A percentile compares a stretch with the other conserved stretches of the same genome.
phyloP scores from a whole-genome alignment of 2,329 filamentous ascomycete species.

The Fusarium begoniae region DNA sequence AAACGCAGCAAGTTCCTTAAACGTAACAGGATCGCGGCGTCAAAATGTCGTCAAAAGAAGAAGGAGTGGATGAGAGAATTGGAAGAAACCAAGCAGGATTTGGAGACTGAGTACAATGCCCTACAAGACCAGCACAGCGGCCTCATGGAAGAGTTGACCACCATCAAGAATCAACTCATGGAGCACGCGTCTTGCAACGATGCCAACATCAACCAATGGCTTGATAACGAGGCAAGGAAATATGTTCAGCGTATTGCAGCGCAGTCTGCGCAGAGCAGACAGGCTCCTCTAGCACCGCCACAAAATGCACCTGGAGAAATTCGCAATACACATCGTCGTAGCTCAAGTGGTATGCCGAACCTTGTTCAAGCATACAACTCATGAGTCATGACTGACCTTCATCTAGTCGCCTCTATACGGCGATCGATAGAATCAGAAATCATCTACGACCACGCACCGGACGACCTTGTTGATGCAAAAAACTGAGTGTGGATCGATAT shows the following conservation, averaged over 20 bases:
- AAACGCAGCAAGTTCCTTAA: conserved; percentile 70
- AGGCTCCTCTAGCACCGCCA: not conserved
- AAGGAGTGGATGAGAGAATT: conserved; percentile 63
- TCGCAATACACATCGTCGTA: not conserved
- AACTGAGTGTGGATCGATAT: not conserved
- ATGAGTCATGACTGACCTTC: not conserved
- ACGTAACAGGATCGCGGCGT: conserved; percentile 76
- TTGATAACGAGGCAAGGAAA: conserved; percentile 60
- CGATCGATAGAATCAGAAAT: conserved; percentile 29
- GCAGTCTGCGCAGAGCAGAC: not conserved
- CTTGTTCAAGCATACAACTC: not conserved
- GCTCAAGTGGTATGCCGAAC: conserved; percentile 9
- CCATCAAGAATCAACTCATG: conserved; percentile 63
- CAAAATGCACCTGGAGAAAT: not conserved
- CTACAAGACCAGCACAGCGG: conserved; percentile 56
- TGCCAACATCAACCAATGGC: conserved; percentile 62
- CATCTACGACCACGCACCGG: conserved; percentile 52
- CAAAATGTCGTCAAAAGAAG: conserved; percentile 77
- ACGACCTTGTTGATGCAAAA: conserved; percentile 42
- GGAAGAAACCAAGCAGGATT: conserved; percentile 54
- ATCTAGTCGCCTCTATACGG: not conserved
- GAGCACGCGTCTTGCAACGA: conserved; percentile 62
- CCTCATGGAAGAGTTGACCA: conserved; percentile 56
- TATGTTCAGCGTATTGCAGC: conserved; percentile 51
- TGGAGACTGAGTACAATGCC: conserved; percentile 56